Conservation (phyloP, 2,329 filamentous ascomycete genomes). For the Aureobasidium leucospermi region DNA sequence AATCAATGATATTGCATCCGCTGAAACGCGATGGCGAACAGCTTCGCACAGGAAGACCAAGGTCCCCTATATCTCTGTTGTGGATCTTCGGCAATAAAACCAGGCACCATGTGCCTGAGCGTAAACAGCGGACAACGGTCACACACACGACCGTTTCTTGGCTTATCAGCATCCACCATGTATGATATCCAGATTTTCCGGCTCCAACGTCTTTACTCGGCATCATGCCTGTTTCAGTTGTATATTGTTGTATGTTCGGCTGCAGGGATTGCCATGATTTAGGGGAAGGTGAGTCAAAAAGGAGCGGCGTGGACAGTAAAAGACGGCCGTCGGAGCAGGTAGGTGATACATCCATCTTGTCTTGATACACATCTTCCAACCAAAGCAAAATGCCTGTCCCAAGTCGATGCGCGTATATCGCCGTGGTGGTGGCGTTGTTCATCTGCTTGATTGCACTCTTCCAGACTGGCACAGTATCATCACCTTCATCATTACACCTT, state of each 20-base stretch:
- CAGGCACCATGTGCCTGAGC: constrained; percentile 1
- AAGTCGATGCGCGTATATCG: constrained; percentile 1
- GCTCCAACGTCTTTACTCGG: neutral
- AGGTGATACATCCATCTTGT: neutral
- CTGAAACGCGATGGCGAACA: neutral
- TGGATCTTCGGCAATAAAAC: neutral
- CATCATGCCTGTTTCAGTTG: neutral
- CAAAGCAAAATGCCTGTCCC: neutral
- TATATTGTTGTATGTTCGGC: neutral
- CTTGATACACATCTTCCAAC: neutral
- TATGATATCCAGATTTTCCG: neutral
- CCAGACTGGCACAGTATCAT: constrained; percentile 4
- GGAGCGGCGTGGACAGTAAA: constrained; percentile 4
- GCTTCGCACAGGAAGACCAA: neutral
- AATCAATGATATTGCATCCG: neutral
- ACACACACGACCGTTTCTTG: constrained; percentile 5
- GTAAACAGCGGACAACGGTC: neutral
- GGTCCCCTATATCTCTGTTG: neutral
- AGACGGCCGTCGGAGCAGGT: neutral
- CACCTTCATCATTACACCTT: constrained; percentile 2
- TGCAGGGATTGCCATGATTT: neutral
- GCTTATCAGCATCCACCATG: constrained; percentile 1
- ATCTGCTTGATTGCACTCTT: neutral
- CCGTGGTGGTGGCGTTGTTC: neutral
- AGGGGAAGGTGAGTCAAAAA: neutral